Percentiles rank a stretch among this genome's conserved stretches.
Evolutionary conservation across 1,284 basidiomycete genomes (phyloP).

Genomic region (Stereum hirsutum): DNA sequence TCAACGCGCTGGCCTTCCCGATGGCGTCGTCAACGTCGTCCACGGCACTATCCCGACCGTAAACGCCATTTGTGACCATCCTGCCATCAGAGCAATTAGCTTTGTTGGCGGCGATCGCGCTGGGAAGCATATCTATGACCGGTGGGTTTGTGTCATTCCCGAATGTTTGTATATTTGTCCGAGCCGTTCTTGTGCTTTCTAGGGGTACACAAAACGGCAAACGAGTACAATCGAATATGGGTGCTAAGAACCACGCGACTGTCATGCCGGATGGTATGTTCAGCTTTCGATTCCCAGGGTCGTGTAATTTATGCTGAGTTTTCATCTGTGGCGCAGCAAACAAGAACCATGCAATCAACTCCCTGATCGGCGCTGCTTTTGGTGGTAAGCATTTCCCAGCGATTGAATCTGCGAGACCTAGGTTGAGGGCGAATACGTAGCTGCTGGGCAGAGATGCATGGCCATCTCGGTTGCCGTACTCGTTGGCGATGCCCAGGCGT

Average conservation of each 20-base stretch:
- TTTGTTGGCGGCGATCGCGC: conserved; percentile 97
- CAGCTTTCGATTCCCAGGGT: too few species aligned
- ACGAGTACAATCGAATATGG: conserved; percentile 87
- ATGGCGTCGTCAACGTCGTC: conserved; percentile 82
- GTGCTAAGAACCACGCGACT: conserved; percentile 95
- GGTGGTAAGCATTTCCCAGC: conserved; percentile 62
- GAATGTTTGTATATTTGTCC: not conserved
- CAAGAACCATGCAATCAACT: conserved; percentile 90
- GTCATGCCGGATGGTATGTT: conserved; percentile 85
- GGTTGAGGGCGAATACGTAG: conserved; percentile 42
- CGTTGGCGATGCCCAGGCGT: conserved; percentile 76
- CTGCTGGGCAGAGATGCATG: conserved; percentile 97
- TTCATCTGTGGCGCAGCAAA: conserved; percentile 52
- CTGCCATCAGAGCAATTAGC: conserved; percentile 87
- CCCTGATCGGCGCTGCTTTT: conserved; percentile 91
- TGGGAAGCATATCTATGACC: conserved; percentile 89
- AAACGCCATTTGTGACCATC: conserved; percentile 91
- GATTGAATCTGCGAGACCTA: too few species aligned
- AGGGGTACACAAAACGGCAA: conserved; percentile 85
- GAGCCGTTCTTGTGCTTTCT: conserved; percentile 6
- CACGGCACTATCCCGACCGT: conserved; percentile 88
- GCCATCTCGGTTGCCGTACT: conserved; percentile 84
- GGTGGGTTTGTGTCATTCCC: conserved; percentile 42
- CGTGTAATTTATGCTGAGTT: not conserved
- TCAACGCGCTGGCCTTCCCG: conserved; percentile 73